Percentiles rank a stretch among this genome's conserved stretches.
phyloP scores from a whole-genome alignment of 768 basidiomycete genomes.

The Panus rudis region DNA sequence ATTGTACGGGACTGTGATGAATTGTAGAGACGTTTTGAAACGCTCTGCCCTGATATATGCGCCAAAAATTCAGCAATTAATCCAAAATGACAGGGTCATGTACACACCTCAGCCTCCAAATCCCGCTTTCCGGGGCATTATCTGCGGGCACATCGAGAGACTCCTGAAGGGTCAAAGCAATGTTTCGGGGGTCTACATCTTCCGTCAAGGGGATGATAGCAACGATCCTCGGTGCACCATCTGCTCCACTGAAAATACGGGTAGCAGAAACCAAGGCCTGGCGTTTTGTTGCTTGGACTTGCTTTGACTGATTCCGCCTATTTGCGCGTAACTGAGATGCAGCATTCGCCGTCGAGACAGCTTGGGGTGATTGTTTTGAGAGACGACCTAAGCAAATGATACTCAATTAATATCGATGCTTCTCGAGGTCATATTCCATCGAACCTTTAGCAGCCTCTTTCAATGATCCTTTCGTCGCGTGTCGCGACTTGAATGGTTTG shows the following conservation, averaged over 20 bases:
- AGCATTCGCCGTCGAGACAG: constrained; percentile 37
- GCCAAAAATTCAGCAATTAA: constrained; percentile 1
- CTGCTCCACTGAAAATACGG: constrained; percentile 71
- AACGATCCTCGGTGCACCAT: constrained; percentile 79
- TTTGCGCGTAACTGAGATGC: constrained; percentile 70
- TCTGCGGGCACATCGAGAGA: constrained; percentile 49
- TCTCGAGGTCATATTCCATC: constrained; percentile 1
- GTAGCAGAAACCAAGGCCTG: constrained; percentile 60
- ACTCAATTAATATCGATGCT: too few relatives aligned
- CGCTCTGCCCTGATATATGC: constrained; percentile 60
- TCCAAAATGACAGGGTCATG: neutral
- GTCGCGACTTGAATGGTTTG: constrained; percentile 88
- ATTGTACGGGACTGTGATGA: constrained; percentile 69
- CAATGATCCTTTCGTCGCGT: constrained; percentile 77
- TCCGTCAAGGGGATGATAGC: constrained; percentile 78
- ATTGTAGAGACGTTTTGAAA: constrained; percentile 88
- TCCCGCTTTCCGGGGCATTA: constrained; percentile 43
- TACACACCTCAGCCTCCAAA: constrained; percentile 65
- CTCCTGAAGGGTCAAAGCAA: constrained; percentile 51
- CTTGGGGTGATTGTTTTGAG: constrained; percentile 48
- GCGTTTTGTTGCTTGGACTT: constrained; percentile 68
- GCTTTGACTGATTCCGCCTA: constrained; percentile 80
- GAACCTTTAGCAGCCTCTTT: constrained; percentile 83
- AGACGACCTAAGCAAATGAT: constrained; percentile 42
- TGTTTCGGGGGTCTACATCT: constrained; percentile 48